These are phyloP conservation scores for Eimeria sp. DNA, from an alignment of 169 alveolate genomes.

Conservation along the genomic window DNA sequence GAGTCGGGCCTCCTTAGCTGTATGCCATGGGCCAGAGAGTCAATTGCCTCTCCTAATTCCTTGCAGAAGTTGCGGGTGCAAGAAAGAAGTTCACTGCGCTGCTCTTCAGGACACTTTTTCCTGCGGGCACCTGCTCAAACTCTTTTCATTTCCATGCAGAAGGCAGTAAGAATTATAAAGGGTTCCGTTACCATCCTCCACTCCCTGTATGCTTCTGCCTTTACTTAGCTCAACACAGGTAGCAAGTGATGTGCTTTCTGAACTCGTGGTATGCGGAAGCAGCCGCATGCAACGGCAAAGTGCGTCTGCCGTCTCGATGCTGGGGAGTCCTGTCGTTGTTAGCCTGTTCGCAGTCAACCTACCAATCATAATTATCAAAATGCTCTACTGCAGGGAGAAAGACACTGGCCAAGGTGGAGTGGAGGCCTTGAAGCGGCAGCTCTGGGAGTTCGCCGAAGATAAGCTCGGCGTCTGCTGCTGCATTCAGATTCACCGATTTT, in stretches of 20 bases:
- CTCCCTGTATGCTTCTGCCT: neutral
- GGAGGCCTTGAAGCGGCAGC: constrained; percentile 88
- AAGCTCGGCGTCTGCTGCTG: constrained; percentile 87
- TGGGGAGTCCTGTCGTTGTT: no score
- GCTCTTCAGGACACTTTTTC: constrained; percentile 86
- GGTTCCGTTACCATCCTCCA: neutral
- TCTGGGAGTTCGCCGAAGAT: constrained; percentile 92
- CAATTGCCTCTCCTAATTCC: constrained; percentile 86
- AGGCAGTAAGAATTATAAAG: neutral
- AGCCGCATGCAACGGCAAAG: neutral
- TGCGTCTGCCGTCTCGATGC: no score
- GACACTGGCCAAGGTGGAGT: constrained; percentile 87
- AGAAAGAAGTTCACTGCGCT: constrained; percentile 72
- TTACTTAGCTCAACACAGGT: neutral
- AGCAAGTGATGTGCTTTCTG: neutral
- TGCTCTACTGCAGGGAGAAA: constrained; percentile 87
- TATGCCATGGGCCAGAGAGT: constrained; percentile 85
- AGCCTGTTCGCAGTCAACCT: neutral
- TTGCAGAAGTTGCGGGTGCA: constrained; percentile 86
- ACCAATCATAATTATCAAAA: constrained; percentile 40
- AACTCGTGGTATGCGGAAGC: neutral
- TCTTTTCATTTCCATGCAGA: neutral
- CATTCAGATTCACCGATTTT: constrained; percentile 85
- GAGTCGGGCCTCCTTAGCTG: constrained; percentile 79
- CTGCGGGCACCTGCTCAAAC: constrained; percentile 33